These are phyloP conservation scores for Exidia glandulosa DNA, from an alignment of 768 basidiomycete genomes.

Conservation along the genomic window DNA sequence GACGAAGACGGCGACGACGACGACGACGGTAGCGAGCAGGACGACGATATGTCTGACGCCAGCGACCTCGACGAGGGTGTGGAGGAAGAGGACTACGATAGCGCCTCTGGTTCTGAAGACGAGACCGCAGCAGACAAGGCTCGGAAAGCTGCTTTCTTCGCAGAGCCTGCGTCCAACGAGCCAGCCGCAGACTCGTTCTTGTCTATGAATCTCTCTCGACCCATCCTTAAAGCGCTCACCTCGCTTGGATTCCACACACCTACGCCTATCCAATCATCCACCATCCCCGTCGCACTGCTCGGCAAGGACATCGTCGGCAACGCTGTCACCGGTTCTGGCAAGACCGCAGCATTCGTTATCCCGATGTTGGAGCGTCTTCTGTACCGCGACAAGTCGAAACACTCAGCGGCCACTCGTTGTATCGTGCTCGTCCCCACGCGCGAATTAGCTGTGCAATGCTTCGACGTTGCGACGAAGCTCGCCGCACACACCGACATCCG, in stretches of 20 bases:
- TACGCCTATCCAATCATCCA: slow-evolving; percentile 91
- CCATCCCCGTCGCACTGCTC: slow-evolving; percentile 85
- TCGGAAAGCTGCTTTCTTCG: slow-evolving; percentile 81
- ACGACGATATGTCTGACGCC: slow-evolving; percentile 19
- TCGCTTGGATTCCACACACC: slow-evolving; percentile 70
- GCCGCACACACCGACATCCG: slow-evolving; percentile 81
- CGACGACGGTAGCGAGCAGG: slow-evolving; percentile 11
- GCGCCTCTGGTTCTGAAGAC: slow-evolving; percentile 47
- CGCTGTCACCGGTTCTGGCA: slow-evolving; percentile 95
- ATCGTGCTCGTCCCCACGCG: slow-evolving; percentile 89
- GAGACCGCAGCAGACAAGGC: slow-evolving; percentile 49
- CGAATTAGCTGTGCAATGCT: slow-evolving; percentile 93
- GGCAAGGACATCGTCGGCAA: slow-evolving; percentile 95
- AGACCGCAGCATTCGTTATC: slow-evolving; percentile 94
- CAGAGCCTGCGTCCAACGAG: neutral
- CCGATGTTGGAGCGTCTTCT: slow-evolving; percentile 88
- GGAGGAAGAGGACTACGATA: slow-evolving; percentile 25
- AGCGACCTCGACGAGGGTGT: slow-evolving; percentile 9
- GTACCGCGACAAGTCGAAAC: slow-evolving; percentile 83
- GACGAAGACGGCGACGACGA: slow-evolving; percentile 14
- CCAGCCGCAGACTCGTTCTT: slow-evolving; percentile 63
- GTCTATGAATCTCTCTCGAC: slow-evolving; percentile 91
- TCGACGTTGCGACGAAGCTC: slow-evolving; percentile 79
- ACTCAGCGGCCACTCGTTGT: slow-evolving; percentile 78
- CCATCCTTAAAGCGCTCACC: slow-evolving; percentile 83